Conservation (phyloP, 768 basidiomycete genomes). For the Saitozyma sp. region DNA sequence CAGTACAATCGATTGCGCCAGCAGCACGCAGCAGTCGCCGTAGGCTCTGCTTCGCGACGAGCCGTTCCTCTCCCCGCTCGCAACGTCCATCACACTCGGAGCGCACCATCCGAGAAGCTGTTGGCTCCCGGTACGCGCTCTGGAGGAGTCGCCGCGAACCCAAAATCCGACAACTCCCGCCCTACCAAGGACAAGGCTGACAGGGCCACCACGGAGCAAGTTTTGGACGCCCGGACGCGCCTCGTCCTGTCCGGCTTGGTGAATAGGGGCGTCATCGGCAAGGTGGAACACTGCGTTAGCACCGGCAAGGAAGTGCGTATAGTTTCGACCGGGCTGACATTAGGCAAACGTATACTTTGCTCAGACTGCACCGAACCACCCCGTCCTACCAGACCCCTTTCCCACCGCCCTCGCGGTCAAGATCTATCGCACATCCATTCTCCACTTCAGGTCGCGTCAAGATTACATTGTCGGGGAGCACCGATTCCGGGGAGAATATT, state of each 20-base stretch:
- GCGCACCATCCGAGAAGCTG: conserved; percentile 16
- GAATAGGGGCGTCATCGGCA: conserved; percentile 78
- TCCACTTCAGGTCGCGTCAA: conserved; percentile 96
- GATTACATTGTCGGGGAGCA: conserved; percentile 94
- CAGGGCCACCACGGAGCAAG: conserved; percentile 94
- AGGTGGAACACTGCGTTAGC: conserved; percentile 93
- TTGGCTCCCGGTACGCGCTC: conserved; percentile 52
- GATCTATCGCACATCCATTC: conserved; percentile 97
- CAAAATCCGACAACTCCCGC: conserved; percentile 60
- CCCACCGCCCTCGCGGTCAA: conserved; percentile 78
- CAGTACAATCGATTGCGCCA: conserved; percentile 94
- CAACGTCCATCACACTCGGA: conserved; percentile 26
- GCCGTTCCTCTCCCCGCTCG: conserved; percentile 67
- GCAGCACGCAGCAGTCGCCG: conserved; percentile 66
- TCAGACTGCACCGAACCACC: conserved; percentile 56
- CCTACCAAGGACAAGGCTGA: conserved; percentile 97
- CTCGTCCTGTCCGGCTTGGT: conserved; percentile 96
- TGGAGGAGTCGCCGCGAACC: conserved; percentile 65
- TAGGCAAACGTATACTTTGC: conserved; percentile 99
- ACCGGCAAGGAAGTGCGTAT: conserved; percentile 89
- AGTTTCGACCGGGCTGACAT: background rate
- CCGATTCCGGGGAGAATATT: conserved; percentile 80
- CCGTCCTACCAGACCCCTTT: conserved; percentile 20
- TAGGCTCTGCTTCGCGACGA: conserved; percentile 6
- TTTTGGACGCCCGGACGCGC: conserved; percentile 91